Base-by-base conservation (phyloP, 345 rosid genomes). In the Moricandia moricandioides region DNA sequence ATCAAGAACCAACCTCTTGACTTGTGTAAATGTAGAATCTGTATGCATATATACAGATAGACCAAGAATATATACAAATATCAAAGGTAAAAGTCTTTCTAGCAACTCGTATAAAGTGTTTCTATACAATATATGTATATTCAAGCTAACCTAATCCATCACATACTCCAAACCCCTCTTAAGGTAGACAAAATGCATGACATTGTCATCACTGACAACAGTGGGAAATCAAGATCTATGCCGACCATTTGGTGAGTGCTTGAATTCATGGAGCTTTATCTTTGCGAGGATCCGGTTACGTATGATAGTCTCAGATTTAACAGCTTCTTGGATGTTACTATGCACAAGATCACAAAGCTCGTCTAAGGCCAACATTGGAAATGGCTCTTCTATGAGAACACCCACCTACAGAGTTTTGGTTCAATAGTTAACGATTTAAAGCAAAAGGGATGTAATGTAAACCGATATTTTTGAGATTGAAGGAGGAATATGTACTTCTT, bases 301-400 rank as follows among this genome's bases (percentile, higher is more conserved):
- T 77, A 94, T 88, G 60, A 55, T 69, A 59, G 83, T 85, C 85
- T 90, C 87, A 5, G 87, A 62, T 21, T 75, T 63, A 49, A 88
- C 79, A 35, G 91, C 89, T 84, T 94, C 95, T 74, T 78, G 73
- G 69, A 91, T 82, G 83, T 88, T 88, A 71, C 74, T 71, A 54
- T 66, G 80, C 33, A 79, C 89, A 47, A 74, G 83, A 52, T 60
- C 73, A 74, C 98, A 91, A n/a, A 89, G 83, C 71, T 88, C 98
- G 37, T 91, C 97, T 26, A 94, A 87, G 7, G 97, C 91, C 72
- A 91, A 77, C 96, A 94, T 83, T 8, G 97, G 84, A 83, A 93
- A 91, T 55, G 98, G 97, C 72, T 94, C 98, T 81, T 91, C 96
- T 56, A 93, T 93, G 61, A 93, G 94, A 70, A 91, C 98, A 70